phyloP scores from a whole-genome alignment of 2,329 filamentous ascomycete species.

The Leptographium procerum region DNA sequence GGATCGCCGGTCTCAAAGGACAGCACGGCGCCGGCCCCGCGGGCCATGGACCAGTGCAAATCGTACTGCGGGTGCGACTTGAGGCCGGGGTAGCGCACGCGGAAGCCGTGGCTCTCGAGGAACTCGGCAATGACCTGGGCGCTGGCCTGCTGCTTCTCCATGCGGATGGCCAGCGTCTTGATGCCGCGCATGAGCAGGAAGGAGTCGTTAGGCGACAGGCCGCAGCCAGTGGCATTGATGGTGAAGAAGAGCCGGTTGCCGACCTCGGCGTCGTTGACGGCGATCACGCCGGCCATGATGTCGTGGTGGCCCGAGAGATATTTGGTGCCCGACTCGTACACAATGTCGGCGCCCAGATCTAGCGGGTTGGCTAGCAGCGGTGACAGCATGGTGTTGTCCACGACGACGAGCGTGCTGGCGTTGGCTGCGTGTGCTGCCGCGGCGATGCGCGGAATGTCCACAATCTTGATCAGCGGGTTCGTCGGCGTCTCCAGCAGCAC shows the following conservation, averaged over 20 bases:
- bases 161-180: slow-evolving; percentile 92
- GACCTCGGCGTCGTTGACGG: slow-evolving; percentile 69
- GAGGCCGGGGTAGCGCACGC: slow-evolving; percentile 86
- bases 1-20: slow-evolving; percentile 93
- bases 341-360: slow-evolving; percentile 87
- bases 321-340: slow-evolving; percentile 96
- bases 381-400: slow-evolving; percentile 98
- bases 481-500: slow-evolving; percentile 93
- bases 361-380: slow-evolving; percentile 89
- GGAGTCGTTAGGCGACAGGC: slow-evolving; percentile 86
- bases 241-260: slow-evolving; percentile 91
- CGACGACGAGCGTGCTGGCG: slow-evolving; percentile 68
- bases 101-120: slow-evolving; percentile 83
- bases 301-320: slow-evolving; percentile 97
- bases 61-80: slow-evolving; percentile 95
- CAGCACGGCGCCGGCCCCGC: slow-evolving; percentile 85
- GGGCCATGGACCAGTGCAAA: slow-evolving; percentile 88
- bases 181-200: slow-evolving; percentile 92
- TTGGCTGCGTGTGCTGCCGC: slow-evolving; percentile 66
- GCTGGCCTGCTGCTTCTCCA: slow-evolving; percentile 96
- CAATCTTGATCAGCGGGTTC: slow-evolving; percentile 96
- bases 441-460: slow-evolving; percentile 77
- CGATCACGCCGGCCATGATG: slow-evolving; percentile 96
- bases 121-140: slow-evolving; percentile 86
- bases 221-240: slow-evolving; percentile 93